Percentiles rank a stretch among this genome's conserved stretches.
phyloP scores from a whole-genome alignment of 768 basidiomycete genomes.

The Lentinula edodes region DNA sequence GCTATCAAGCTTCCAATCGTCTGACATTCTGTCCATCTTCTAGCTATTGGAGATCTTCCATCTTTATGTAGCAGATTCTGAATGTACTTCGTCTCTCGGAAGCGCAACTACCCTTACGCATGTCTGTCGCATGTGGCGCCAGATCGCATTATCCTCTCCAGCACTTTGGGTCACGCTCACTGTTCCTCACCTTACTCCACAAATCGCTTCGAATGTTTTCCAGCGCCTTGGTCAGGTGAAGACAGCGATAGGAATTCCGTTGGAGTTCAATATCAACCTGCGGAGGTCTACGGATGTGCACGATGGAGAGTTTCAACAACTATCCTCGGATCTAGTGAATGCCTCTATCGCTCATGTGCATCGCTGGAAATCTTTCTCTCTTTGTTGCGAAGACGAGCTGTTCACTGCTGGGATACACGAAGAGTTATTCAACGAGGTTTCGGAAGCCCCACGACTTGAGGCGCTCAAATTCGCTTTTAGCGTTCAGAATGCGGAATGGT shows the following conservation, averaged over 20 bases:
- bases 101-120: not conserved
- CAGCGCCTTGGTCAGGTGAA: not conserved
- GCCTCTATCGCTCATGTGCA: not conserved
- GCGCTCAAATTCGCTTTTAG: not conserved
- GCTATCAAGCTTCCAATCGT: not conserved
- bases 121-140: constrained; percentile 1
- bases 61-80: not conserved
- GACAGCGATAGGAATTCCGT: not conserved
- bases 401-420: not conserved
- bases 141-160: not conserved
- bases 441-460: not conserved
- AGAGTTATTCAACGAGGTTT: not conserved
- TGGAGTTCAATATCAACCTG: not conserved
- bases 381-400: not conserved
- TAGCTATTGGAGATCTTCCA: constrained; percentile 1
- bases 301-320: not conserved
- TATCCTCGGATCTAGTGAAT: not conserved
- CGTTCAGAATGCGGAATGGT: not conserved
- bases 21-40: not conserved
- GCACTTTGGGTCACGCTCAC: not conserved
- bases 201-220: not conserved
- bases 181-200: not conserved
- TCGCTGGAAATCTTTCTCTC: not conserved
- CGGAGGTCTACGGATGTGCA: not conserved
- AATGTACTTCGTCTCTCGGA: not conserved